Evolutionary conservation across 169 alveolate species (phyloP).

Genomic region (Besnoitia besnoiti): DNA sequence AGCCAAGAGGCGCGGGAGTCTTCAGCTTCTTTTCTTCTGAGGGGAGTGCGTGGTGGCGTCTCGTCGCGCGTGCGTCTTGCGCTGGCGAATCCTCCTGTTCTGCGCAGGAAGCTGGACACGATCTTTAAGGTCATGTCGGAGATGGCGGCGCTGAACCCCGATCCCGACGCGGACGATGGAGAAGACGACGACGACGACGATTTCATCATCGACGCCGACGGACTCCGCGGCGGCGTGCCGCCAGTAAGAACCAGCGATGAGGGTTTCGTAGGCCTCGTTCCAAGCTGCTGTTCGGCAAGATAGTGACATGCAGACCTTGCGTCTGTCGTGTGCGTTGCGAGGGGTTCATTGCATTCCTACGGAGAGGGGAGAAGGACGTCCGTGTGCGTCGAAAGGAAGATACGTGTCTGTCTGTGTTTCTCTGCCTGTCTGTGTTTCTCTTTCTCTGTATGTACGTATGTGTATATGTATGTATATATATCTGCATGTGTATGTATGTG

Average conservation of each 20-base stretch:
- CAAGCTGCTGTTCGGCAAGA: no score
- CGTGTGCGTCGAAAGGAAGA: not conserved
- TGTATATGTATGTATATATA: not conserved
- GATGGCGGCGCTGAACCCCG: slow-evolving; percentile 72
- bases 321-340: no score
- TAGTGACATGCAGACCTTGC: no score
- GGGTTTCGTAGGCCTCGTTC: no score
- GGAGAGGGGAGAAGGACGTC: not conserved
- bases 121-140: slow-evolving; percentile 60
- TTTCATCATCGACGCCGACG: not conserved
- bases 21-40: no score
- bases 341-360: no score
- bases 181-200: slow-evolving; percentile 59
- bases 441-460: not conserved
- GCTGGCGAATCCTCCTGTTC: no score
- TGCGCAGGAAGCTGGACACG: slow-evolving; percentile 49
- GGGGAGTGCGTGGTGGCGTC: no score
- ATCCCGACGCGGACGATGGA: slow-evolving; percentile 64
- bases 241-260: no score
- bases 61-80: no score
- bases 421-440: not conserved
- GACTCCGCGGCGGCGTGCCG: not conserved
- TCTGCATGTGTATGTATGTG: not conserved
- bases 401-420: not conserved
- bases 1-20: no score